These are phyloP conservation scores for Gyromitra esculenta DNA, from an alignment of 2,329 filamentous ascomycete species.

Conservation along the genomic window DNA sequence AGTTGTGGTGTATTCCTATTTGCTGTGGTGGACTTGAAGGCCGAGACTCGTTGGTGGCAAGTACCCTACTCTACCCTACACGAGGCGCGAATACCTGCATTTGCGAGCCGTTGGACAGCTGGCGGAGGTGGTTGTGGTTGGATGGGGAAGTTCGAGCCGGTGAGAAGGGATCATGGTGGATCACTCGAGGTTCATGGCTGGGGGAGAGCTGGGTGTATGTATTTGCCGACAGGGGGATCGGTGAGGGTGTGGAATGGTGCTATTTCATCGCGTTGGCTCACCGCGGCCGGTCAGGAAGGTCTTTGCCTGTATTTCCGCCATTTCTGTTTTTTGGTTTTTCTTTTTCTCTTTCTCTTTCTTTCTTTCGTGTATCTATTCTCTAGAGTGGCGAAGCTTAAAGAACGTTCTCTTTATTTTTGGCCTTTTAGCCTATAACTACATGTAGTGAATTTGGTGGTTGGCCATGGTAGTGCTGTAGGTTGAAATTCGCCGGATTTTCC, in stretches of 20 bases:
- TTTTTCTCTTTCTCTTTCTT: too few relatives aligned
- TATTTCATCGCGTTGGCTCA: too few relatives aligned
- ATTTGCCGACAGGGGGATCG: too few relatives aligned
- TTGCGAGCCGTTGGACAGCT: conserved; percentile 10
- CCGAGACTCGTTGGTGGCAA: not conserved
- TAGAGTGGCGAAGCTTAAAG: too few relatives aligned
- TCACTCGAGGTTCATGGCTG: conserved; percentile 18
- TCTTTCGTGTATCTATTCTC: too few relatives aligned
- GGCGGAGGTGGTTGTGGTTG: not conserved
- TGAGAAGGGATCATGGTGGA: conserved; percentile 2
- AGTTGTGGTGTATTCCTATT: conserved; percentile 4
- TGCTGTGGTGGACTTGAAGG: not conserved
- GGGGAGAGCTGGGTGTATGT: not conserved
- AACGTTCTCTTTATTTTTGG: too few relatives aligned
- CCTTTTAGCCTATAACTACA: too few relatives aligned
- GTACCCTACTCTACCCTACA: not conserved
- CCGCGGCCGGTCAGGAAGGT: too few relatives aligned
- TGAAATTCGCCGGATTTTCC: not conserved
- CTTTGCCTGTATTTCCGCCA: too few relatives aligned
- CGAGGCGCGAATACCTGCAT: not conserved
- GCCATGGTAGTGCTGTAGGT: not conserved
- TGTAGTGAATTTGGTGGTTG: not conserved
- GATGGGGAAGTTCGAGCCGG: conserved; percentile 25
- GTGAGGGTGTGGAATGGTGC: too few relatives aligned
- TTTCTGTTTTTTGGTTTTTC: too few relatives aligned